Evolutionary conservation across 2,329 filamentous ascomycete species (phyloP).

Genomic region (Thielaviopsis euricoi): DNA sequence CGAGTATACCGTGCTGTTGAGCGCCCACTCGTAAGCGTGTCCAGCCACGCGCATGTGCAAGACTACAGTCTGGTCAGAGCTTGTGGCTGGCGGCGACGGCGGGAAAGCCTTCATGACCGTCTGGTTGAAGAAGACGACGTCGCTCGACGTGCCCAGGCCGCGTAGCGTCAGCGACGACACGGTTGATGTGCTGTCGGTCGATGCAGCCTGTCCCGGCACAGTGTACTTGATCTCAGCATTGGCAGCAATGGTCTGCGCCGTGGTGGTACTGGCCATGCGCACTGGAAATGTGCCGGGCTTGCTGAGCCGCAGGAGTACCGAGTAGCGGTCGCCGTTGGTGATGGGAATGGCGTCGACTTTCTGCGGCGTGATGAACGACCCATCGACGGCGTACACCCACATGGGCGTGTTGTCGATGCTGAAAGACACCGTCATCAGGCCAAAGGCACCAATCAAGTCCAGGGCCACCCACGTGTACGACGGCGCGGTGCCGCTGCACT

Average conservation of each 20-base stretch:
- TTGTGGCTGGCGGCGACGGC: conserved; percentile 23
- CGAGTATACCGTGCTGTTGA: conserved; percentile 30
- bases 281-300: conserved; percentile 35
- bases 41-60: conserved; percentile 25
- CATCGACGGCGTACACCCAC: conserved; percentile 38
- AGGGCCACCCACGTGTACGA: conserved; percentile 33
- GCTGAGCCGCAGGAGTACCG: conserved; percentile 30
- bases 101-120: conserved; percentile 30
- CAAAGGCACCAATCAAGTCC: conserved; percentile 35
- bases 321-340: conserved; percentile 36
- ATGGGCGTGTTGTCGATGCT: conserved; percentile 37
- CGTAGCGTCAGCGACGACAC: conserved; percentile 10
- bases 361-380: conserved; percentile 35
- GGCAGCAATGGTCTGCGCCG: conserved; percentile 38
- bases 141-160: conserved; percentile 25
- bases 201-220: conserved; percentile 13
- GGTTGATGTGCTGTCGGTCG: conserved; percentile 16
- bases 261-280: conserved; percentile 30
- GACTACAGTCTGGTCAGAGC: conserved; percentile 29
- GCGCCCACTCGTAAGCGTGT: conserved; percentile 34
- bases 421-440: conserved; percentile 26
- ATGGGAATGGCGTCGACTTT: conserved; percentile 30
- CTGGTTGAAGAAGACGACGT: conserved; percentile 29
- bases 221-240: conserved; percentile 29
- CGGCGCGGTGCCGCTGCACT: neutral